Evolutionary conservation across 306 rosid species (phyloP), one percentile per base, ranked within the genome.

Genomic region (Quercus berberidifolia): DNA sequence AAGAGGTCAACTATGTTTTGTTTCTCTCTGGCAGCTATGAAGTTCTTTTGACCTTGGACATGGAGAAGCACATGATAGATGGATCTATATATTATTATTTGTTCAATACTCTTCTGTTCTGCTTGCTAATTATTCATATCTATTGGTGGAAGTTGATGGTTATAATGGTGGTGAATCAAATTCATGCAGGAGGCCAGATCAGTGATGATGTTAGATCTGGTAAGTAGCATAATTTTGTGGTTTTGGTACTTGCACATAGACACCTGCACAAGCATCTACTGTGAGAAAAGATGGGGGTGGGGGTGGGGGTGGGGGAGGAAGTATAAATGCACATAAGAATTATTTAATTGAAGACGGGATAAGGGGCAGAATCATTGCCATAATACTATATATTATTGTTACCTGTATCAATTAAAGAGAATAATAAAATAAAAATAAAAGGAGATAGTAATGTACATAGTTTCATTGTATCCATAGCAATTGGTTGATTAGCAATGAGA

Each of bases 131-230:
- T 80, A 56, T 92, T 74, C 90, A 92, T 78, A 86, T 94, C 74
- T 94, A 90, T 85, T 94, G 98, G 98, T 94, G 97, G 97, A 91
- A 90, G 57, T 71, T 94, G 87, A 94, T 94, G 60, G 91, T 73
- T 74, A 89, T 96, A 60, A 94, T 94, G 98, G 93, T 94, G 75
- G 93, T 86, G 56, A 84, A 87, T 82, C 97, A 92, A 92, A 87
- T 94, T 79, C 93, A 87, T 84, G 89, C 90, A 35, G 82, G 83
- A 89, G 98, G 98, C 56, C 91, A 86, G 79, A 81, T 94, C 74
- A 84, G 97, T 49, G 96, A 94, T 26, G 98, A 94, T 80, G 94
- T 94, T 85, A 93, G 98, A 43, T 94, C 98, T 60, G 98, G 98
- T 94, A 81, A 88, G 90, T 71, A 73, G 74, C 72, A 74, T 49